A percentile compares a stretch with the other conserved stretches of the same genome.
These are phyloP conservation scores for Sorghum bicolor DNA, from an alignment of 176 grass and related monocot species.

Conservation along the genomic window DNA sequence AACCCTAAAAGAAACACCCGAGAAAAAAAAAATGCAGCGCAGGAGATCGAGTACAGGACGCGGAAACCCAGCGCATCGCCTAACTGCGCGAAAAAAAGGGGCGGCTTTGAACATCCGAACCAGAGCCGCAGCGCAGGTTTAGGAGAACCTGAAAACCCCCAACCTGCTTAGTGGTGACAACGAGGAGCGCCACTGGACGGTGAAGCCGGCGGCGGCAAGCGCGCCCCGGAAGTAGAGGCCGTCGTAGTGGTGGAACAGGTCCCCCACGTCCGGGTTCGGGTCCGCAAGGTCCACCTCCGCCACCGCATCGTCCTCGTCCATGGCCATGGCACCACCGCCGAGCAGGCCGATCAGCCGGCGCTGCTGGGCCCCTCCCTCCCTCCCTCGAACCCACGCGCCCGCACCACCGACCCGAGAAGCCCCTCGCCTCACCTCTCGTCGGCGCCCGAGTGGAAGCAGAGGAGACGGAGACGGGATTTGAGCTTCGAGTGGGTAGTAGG, in stretches of 20 bases:
- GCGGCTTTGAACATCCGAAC: too few species aligned
- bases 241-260: conserved; percentile 63
- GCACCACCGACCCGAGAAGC: not conserved
- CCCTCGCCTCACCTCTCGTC: not conserved
- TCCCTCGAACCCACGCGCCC: not conserved
- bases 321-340: not conserved
- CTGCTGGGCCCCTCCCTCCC: not conserved
- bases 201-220: conserved; percentile 43
- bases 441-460: not conserved
- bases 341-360: not conserved
- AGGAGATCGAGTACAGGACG: not conserved
- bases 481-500: not conserved
- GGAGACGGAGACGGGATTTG: not conserved
- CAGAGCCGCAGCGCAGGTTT: too few species aligned
- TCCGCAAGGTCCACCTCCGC: conserved; percentile 30
- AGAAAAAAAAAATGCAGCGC: not conserved
- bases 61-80: not conserved
- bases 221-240: conserved; percentile 56
- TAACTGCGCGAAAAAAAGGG: too few species aligned
- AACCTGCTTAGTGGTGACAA: conserved; percentile 17
- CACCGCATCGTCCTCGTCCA: not conserved
- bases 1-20: not conserved
- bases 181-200: conserved; percentile 41
- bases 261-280: conserved; percentile 43
- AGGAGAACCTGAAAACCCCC: not conserved